Conservation (phyloP, 1,139 yeast genomes). For the Protomyces gravidus region DNA sequence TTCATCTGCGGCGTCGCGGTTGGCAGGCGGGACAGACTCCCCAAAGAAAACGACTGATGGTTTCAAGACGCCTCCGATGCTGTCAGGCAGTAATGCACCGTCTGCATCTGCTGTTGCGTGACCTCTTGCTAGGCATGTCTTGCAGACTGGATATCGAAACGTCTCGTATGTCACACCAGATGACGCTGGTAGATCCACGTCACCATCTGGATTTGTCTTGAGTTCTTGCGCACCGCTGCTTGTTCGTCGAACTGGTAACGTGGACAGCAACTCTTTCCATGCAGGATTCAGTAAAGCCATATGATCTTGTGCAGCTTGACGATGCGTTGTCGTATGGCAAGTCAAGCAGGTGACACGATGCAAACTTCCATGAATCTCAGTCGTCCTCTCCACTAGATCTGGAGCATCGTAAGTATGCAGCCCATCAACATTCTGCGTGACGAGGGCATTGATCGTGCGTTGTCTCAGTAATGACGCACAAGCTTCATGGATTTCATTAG, state of each 20-base stretch:
- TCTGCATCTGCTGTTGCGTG: constrained; percentile 29
- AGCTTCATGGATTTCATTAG: constrained; percentile 34
- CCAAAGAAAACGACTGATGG: constrained; percentile 37
- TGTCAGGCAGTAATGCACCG: constrained; percentile 33
- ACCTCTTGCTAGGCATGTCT: constrained; percentile 31
- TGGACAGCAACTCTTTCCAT: constrained; percentile 32
- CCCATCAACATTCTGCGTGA: constrained; percentile 37
- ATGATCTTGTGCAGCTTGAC: constrained; percentile 33
- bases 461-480: constrained; percentile 32
- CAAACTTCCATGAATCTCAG: constrained; percentile 36
- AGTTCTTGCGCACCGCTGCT: constrained; percentile 26
- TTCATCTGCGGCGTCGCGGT: constrained; percentile 33
- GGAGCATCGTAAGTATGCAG: constrained; percentile 33
- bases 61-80: constrained; percentile 35
- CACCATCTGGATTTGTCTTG: constrained; percentile 36
- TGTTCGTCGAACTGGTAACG: constrained; percentile 13
- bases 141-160: constrained; percentile 36
- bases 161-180: constrained; percentile 33
- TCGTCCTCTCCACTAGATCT: constrained; percentile 31
- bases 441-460: constrained; percentile 31
- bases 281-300: constrained; percentile 34
- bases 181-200: constrained; percentile 35
- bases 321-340: constrained; percentile 31
- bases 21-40: constrained; percentile 34
- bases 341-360: constrained; percentile 35